phyloP scores from a whole-genome alignment of 345 rosid species.

The Dipteronia dyeriana region DNA sequence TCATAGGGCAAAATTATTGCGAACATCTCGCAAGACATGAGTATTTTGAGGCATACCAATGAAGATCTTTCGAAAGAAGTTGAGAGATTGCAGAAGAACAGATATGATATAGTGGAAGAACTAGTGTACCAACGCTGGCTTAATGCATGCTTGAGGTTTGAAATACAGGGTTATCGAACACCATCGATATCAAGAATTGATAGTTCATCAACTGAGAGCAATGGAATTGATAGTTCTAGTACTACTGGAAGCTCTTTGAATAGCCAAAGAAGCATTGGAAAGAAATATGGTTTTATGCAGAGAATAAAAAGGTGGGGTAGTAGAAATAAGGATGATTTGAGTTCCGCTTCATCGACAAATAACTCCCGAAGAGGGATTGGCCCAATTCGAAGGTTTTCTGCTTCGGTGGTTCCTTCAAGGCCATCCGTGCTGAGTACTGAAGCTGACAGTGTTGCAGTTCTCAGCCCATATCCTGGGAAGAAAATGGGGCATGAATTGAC shows the following conservation, averaged over 20 bases:
- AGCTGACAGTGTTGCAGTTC: background rate
- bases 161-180: conserved; percentile 17
- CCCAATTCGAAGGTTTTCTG: conserved; percentile 16
- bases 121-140: conserved; percentile 48
- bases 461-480: background rate
- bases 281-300: conserved; percentile 23
- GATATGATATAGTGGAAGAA: conserved; percentile 41
- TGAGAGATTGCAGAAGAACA: conserved; percentile 37
- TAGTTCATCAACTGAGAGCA: conserved; percentile 19
- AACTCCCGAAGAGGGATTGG: background rate
- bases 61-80: conserved; percentile 29
- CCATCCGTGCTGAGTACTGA: background rate
- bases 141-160: conserved; percentile 38
- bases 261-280: conserved; percentile 23
- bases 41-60: conserved; percentile 16
- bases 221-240: background rate
- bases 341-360: conserved; percentile 7
- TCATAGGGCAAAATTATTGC: conserved; percentile 24
- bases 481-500: background rate
- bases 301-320: conserved; percentile 22
- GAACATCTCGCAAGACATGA: conserved; percentile 19
- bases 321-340: conserved; percentile 17
- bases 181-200: conserved; percentile 5
- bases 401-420: conserved; percentile 26
- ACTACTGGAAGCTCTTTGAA: conserved; percentile 24